Conservation (phyloP, 768 basidiomycete species). For the Podaxis sp. region DNA sequence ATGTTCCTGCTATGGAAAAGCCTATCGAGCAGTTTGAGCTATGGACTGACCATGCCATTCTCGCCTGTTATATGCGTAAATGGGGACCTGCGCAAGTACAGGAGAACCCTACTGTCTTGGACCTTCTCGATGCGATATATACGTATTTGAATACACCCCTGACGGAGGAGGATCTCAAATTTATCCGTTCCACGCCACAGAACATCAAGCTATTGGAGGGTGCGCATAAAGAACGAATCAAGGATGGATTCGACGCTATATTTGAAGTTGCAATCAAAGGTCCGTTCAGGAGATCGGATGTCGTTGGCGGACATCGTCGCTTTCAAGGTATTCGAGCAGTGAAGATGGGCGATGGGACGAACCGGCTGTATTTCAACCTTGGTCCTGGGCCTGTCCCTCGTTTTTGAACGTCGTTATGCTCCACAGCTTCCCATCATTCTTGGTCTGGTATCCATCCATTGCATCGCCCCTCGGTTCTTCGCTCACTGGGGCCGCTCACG, state of each 20-base stretch:
- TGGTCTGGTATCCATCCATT: no score
- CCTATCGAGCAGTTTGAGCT: conserved; percentile 33
- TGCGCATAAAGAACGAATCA: conserved; percentile 35
- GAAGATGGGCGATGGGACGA: conserved; percentile 35
- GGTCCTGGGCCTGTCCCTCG: conserved; percentile 32
- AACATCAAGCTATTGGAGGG: conserved; percentile 25
- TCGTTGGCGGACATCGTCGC: conserved; percentile 42
- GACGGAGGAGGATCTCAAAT: conserved; percentile 30
- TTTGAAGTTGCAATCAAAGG: conserved; percentile 35
- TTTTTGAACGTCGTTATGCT: neutral
- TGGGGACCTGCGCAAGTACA: conserved; percentile 53
- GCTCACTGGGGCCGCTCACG: no score
- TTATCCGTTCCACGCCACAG: conserved; percentile 25
- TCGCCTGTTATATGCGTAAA: conserved; percentile 40
- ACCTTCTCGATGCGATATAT: conserved; percentile 50
- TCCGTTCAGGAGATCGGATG: conserved; percentile 50
- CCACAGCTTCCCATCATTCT: no score
- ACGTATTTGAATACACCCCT: conserved; percentile 46
- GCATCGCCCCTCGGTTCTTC: no score
- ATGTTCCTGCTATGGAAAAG: conserved; percentile 32
- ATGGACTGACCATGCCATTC: conserved; percentile 35
- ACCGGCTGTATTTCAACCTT: conserved; percentile 48
- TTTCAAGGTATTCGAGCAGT: conserved; percentile 46
- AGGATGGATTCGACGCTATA: conserved; percentile 35
- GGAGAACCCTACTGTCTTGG: conserved; percentile 36